Evolutionary conservation across 2,329 filamentous ascomycete species (phyloP), one percentile per base, ranked within the genome.

Genomic region (Cephalotrichum gorgonifer): DNA sequence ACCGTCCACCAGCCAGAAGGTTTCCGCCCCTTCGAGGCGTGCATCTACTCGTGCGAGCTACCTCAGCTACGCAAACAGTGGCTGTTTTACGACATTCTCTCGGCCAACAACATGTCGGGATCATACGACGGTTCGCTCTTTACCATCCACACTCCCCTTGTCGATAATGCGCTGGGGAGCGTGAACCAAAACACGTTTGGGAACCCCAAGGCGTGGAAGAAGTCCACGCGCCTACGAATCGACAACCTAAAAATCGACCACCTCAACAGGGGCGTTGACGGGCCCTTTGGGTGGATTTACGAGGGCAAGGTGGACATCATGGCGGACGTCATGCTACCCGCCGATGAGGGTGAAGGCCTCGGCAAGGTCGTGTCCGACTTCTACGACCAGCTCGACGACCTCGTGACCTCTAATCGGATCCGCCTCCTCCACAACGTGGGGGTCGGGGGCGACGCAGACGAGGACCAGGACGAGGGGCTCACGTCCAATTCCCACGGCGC

Each of bases 231-330:
- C 23, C 80, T 97, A 51, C 81, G 93, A 5, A 94, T 98, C 51
- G 93, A 98, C 60, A 89, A 85, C 0, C 75, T 98, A 9, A 95
- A 85, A 61, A 96, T 98, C 49, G 93, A 97, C 58, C 93, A 98
- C 63, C 75, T 98, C 9, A 98, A 98, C 62, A 81, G 89, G 39
- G 90, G 90, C 23, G 88, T 95, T 17, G 83, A 93, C 53, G 93
- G 93, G 0, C 90, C 91, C 0, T 96, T 98, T 64, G 90, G 88
- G 3, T 98, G 93, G 93, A 98, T 98, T 48, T 86, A 94, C 56
- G 88, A 97, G 66, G 93, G 93, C 30, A 95, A 93, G 54, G 89
- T 98, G 38, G 93, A 98, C 62, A 95, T 98, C 53, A 83, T 97
- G 14, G 86, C 93, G 6, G 93, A 98, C 59, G 83, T 98, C 55